Evolutionary conservation across 2,329 filamentous ascomycete species (phyloP).

Genomic region (Calycina herbarum): DNA sequence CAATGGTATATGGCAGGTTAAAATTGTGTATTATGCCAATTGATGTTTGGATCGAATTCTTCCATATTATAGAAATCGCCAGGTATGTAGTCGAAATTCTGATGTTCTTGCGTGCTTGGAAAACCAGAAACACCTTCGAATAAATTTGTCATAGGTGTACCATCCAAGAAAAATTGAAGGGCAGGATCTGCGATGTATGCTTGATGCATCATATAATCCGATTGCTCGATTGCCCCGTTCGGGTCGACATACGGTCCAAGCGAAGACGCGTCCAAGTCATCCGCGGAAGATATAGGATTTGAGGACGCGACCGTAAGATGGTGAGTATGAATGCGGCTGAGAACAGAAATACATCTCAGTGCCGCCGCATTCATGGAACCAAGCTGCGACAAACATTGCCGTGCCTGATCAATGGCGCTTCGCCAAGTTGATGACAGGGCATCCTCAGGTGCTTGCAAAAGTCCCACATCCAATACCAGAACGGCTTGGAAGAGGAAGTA

Average conservation of each 20-base stretch:
- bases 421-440: constrained; percentile 16
- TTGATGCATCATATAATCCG: constrained; percentile 15
- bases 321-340: constrained; percentile 21
- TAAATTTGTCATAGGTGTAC: constrained; percentile 15
- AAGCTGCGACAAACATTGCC: constrained; percentile 18
- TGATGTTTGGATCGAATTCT: constrained; percentile 20
- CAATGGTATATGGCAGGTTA: neutral
- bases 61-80: constrained; percentile 22
- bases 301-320: constrained; percentile 10
- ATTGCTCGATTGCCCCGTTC: neutral
- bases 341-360: constrained; percentile 21
- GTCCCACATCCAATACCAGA: constrained; percentile 40
- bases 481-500: constrained; percentile 48
- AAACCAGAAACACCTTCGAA: constrained; percentile 23
- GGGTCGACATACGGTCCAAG: neutral
- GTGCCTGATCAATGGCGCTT: constrained; percentile 15
- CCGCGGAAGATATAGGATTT: neutral
- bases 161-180: constrained; percentile 21
- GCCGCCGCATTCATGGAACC: constrained; percentile 19
- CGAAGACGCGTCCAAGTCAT: neutral
- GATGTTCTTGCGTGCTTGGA: constrained; percentile 23
- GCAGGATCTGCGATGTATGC: constrained; percentile 18
- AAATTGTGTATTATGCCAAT: constrained; percentile 17
- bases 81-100: constrained; percentile 23
- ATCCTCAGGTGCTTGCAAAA: constrained; percentile 30